A percentile compares a stretch with the other conserved stretches of the same genome.
These are phyloP conservation scores for Nicotiana undulata DNA, from an alignment of 257 asterid genomes.

Conservation along the genomic window DNA sequence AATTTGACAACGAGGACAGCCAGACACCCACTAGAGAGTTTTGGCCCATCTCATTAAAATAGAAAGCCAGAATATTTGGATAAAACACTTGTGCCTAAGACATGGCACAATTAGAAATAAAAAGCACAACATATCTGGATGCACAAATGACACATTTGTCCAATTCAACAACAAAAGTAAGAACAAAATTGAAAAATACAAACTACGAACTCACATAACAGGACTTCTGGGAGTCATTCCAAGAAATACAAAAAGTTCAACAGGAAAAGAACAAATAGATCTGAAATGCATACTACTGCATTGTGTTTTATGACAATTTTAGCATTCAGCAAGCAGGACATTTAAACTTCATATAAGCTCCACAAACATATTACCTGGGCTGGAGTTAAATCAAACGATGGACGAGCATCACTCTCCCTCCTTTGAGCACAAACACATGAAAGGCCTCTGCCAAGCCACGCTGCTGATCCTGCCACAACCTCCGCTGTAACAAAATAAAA, in stretches of 20 bases:
- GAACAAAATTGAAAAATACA: neutral
- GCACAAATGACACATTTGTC: neutral
- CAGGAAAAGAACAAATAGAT: neutral
- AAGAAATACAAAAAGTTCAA: neutral
- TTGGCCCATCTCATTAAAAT: neutral
- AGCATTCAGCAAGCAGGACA: neutral
- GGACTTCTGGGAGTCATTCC: neutral
- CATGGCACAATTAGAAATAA: neutral
- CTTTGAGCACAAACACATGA: constrained; percentile 97
- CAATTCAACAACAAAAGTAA: neutral
- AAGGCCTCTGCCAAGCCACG: constrained; percentile 97
- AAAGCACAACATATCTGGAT: neutral
- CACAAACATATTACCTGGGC: constrained; percentile 47
- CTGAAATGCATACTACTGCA: neutral
- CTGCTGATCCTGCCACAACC: constrained; percentile 97
- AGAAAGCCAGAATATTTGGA: neutral
- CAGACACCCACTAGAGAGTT: neutral
- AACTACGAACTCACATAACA: neutral
- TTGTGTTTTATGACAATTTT: neutral
- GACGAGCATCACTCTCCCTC: constrained; percentile 87
- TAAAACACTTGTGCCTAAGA: neutral
- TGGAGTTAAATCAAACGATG: constrained; percentile 89
- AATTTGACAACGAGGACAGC: neutral
- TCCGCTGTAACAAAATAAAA: constrained; percentile 49
- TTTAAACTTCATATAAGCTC: neutral